Percentiles rank a stretch among this genome's conserved stretches.
Conservation (phyloP, 176 grass and related monocot genomes). For the Calamus simplicifolius region DNA sequence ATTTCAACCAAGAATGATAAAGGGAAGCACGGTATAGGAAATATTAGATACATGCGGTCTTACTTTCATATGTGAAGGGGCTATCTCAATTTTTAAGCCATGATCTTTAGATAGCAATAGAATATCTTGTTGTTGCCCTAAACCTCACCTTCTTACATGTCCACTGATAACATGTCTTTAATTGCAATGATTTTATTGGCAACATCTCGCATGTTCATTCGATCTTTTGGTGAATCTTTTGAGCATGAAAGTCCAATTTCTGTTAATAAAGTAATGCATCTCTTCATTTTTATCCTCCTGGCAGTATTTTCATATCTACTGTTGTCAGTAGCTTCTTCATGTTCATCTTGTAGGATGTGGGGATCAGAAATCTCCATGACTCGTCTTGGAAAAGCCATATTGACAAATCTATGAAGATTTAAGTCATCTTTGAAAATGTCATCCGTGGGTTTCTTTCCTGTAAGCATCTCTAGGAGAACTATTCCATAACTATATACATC, state of each 20-base stretch:
- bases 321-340: no score
- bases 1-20: no score
- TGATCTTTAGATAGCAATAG: no score
- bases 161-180: background rate
- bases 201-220: constrained; percentile 6
- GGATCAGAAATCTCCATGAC: constrained; percentile 1
- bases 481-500: constrained; percentile 25
- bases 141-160: no score
- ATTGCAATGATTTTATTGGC: background rate
- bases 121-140: no score
- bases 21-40: no score
- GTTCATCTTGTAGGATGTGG: no score
- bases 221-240: constrained; percentile 18
- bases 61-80: no score
- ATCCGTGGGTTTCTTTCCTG: constrained; percentile 23
- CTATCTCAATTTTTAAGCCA: no score
- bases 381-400: constrained; percentile 7
- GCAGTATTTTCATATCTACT: background rate
- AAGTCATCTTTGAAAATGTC: constrained; percentile 21
- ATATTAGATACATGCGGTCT: no score
- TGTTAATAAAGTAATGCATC: constrained; percentile 6
- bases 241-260: constrained; percentile 13
- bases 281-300: background rate
- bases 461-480: constrained; percentile 21
- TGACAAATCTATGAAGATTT: background rate